Evolutionary conservation across 2,329 filamentous ascomycete genomes (phyloP).

Genomic region (Leptographium radiaticola): DNA sequence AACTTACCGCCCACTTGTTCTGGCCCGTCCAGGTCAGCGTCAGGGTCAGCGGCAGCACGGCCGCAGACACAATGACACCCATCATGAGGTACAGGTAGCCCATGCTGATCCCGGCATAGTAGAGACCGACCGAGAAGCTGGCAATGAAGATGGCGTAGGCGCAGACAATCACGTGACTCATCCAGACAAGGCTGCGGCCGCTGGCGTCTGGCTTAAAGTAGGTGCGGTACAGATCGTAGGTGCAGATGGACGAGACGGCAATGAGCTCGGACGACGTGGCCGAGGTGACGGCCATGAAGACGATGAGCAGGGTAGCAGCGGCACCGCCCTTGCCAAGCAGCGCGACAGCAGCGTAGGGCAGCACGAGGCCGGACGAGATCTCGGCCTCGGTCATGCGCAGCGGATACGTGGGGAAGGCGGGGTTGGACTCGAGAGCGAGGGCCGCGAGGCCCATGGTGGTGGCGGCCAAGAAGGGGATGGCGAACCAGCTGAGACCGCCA

Average conservation of each 20-base stretch:
- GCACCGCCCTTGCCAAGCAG: conserved; percentile 73
- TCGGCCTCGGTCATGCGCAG: conserved; percentile 60
- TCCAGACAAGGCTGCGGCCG: conserved; percentile 65
- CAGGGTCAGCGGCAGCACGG: conserved; percentile 70
- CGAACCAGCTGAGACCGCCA: conserved; percentile 81
- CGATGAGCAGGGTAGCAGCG: conserved; percentile 61
- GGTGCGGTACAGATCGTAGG: conserved; percentile 78
- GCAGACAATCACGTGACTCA: conserved; percentile 61
- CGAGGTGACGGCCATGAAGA: conserved; percentile 85
- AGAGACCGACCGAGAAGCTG: conserved; percentile 61
- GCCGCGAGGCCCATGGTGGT: conserved; percentile 80
- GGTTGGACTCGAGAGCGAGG: conserved; percentile 63
- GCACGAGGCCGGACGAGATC: conserved; percentile 68
- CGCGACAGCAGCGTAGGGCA: conserved; percentile 75
- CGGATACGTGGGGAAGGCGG: conserved; percentile 58
- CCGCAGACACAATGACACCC: conserved; percentile 80
- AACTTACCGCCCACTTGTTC: conserved; percentile 49
- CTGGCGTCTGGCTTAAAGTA: conserved; percentile 70
- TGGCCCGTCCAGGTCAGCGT: conserved; percentile 73
- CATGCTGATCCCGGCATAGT: conserved; percentile 67
- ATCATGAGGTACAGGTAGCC: conserved; percentile 66
- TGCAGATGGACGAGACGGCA: conserved; percentile 76
- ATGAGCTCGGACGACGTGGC: conserved; percentile 76
- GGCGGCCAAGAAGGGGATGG: conserved; percentile 79
- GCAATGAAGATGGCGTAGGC: conserved; percentile 65